Percentiles rank a stretch among this genome's conserved stretches.
Evolutionary conservation across 495 filamentous ascomycete species (phyloP).

Genomic region (Hyaloscypha bicolor): DNA sequence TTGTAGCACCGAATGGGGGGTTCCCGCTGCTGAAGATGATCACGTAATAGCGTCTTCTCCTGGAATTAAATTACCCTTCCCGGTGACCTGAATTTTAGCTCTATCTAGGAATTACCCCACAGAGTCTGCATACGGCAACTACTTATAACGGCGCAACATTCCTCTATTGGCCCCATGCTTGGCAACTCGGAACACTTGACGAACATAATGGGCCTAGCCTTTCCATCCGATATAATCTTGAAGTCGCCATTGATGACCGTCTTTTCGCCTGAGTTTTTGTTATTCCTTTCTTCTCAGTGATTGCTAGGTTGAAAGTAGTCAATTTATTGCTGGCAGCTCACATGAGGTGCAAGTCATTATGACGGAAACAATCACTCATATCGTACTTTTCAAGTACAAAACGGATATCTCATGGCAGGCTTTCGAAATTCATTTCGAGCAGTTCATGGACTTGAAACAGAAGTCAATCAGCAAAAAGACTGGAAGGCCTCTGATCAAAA

Average conservation of each 20-base stretch:
- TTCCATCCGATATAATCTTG: too few relatives aligned
- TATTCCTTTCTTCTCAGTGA: too few relatives aligned
- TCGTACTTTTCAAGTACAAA: background rate
- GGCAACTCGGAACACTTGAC: background rate
- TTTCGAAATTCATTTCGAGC: background rate
- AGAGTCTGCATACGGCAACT: background rate
- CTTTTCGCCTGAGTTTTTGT: too few relatives aligned
- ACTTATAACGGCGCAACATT: background rate
- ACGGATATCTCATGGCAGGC: background rate
- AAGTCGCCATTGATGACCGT: too few relatives aligned
- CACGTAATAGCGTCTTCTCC: background rate
- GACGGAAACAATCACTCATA: background rate
- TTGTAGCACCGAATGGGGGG: too few relatives aligned
- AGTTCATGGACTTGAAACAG: background rate
- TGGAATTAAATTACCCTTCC: background rate
- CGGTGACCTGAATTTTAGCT: background rate
- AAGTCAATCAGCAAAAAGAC: slow-evolving; percentile 6
- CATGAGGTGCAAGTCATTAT: background rate
- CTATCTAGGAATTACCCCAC: background rate
- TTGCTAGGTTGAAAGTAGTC: too few relatives aligned
- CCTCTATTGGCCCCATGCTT: background rate
- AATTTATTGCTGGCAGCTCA: background rate
- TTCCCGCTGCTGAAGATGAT: too few relatives aligned
- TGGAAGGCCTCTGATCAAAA: slow-evolving; percentile 27
- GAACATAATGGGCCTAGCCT: too few relatives aligned